Evolutionary conservation across 306 rosid species (phyloP).

Genomic region (Vigna trinervia): DNA sequence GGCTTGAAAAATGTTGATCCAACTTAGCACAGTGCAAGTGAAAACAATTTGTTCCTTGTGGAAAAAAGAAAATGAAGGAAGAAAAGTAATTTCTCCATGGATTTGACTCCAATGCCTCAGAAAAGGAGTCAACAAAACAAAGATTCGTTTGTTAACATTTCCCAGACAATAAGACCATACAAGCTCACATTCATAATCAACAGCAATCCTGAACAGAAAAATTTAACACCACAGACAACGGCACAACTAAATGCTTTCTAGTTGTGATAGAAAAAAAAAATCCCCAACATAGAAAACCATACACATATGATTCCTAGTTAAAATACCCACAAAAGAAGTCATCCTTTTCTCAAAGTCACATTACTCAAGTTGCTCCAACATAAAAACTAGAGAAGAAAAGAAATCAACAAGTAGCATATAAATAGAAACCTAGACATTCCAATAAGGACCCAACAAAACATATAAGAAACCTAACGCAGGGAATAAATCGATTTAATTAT

Average conservation of each 20-base stretch:
- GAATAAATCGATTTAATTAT: slow-evolving; percentile 29
- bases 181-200: slow-evolving; percentile 1
- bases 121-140: slow-evolving; percentile 21
- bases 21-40: neutral
- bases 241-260: slow-evolving; percentile 17
- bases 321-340: neutral
- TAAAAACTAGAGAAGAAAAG: slow-evolving; percentile 12
- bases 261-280: neutral
- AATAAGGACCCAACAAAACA: slow-evolving; percentile 8
- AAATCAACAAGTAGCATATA: slow-evolving; percentile 21
- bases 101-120: slow-evolving; percentile 15
- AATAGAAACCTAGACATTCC: slow-evolving; percentile 29
- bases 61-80: neutral
- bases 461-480: slow-evolving; percentile 2
- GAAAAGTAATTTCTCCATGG: neutral
- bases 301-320: neutral
- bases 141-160: neutral
- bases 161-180: neutral
- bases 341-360: slow-evolving; percentile 3
- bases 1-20: neutral
- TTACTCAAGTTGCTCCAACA: neutral
- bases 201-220: neutral
- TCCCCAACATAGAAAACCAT: slow-evolving; percentile 8
- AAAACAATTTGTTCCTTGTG: neutral
- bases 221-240: neutral